Evolutionary conservation across 2,329 filamentous ascomycete species (phyloP).

Genomic region (Huntiella savannae): DNA sequence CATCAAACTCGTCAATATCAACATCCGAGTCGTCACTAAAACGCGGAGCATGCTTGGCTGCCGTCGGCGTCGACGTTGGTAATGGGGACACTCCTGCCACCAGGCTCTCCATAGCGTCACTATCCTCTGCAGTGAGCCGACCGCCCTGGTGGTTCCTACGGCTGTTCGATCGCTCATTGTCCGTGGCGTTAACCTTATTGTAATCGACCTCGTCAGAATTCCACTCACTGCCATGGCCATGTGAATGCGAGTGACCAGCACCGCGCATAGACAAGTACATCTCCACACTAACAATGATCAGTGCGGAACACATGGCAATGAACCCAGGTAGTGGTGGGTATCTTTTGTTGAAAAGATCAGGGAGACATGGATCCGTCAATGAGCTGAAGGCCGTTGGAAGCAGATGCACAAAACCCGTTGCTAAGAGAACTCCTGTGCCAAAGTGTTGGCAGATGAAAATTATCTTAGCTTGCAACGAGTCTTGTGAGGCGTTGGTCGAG

Average conservation of each 20-base stretch:
- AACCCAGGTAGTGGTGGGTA: conserved; percentile 66
- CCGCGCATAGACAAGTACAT: conserved; percentile 67
- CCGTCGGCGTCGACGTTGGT: conserved; percentile 25
- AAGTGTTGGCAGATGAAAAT: conserved; percentile 55
- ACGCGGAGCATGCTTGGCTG: conserved; percentile 4
- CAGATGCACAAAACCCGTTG: conserved; percentile 67
- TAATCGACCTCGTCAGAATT: conserved; percentile 24
- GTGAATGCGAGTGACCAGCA: conserved; percentile 41
- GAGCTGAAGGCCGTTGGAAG: conserved; percentile 49
- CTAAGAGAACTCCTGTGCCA: conserved; percentile 69
- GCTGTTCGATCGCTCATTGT: neutral
- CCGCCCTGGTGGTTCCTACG: conserved; percentile 22
- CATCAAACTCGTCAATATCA: conserved; percentile 40
- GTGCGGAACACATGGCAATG: conserved; percentile 63
- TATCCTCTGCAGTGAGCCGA: conserved; percentile 31
- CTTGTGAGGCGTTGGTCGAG: neutral
- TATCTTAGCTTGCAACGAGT: conserved; percentile 29
- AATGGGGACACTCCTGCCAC: conserved; percentile 40
- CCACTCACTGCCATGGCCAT: conserved; percentile 26
- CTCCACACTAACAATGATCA: conserved; percentile 68
- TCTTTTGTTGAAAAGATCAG: conserved; percentile 57
- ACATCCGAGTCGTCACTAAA: conserved; percentile 28
- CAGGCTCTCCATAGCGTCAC: conserved; percentile 33
- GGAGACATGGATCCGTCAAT: conserved; percentile 51
- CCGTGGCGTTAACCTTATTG: conserved; percentile 3